A percentile compares a stretch with the other conserved stretches of the same genome.
Conservation (phyloP, 371 early-diverging fungal species). For the Lichtheimia ornata region DNA sequence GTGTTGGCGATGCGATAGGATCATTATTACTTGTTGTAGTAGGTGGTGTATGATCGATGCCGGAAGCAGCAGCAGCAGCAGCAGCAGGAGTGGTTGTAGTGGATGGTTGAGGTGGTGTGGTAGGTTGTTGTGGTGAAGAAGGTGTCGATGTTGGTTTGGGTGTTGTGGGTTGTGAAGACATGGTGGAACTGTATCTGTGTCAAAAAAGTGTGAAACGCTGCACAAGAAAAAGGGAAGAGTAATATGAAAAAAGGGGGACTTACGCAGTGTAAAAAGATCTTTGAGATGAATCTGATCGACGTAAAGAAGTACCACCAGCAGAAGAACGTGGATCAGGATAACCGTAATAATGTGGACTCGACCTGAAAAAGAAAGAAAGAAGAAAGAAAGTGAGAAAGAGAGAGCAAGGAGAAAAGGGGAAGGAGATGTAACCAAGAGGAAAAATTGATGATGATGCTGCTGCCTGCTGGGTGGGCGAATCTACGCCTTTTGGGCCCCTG, state of each 20-base stretch:
- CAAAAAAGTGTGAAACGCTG: constrained; percentile 11
- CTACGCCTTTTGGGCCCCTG: constrained; percentile 13
- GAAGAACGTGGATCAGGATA: constrained; percentile 9
- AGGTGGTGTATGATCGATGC: background rate
- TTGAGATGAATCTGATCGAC: constrained; percentile 18
- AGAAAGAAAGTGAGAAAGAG: constrained; percentile 1
- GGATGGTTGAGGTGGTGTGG: constrained; percentile 5
- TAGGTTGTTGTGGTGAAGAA: constrained; percentile 4
- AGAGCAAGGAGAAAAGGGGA: background rate
- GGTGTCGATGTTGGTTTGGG: constrained; percentile 12
- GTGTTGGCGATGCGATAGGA: background rate
- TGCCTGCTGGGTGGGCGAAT: too few species aligned
- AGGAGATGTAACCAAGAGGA: background rate
- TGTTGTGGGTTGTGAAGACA: constrained; percentile 26
- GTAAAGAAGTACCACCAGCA: constrained; percentile 3
- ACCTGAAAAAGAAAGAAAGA: constrained; percentile 1
- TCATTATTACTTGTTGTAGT: background rate
- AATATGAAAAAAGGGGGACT: background rate
- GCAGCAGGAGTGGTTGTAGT: background rate
- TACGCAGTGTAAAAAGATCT: constrained; percentile 7
- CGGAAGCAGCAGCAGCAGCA: background rate
- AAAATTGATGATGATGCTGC: background rate
- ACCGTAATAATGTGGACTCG: constrained; percentile 13
- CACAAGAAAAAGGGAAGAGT: background rate
- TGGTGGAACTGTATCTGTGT: constrained; percentile 16